Evolutionary conservation across 495 filamentous ascomycete genomes (phyloP), one percentile per base, ranked within the genome.

Genomic region (Penicillium riverlandense): DNA sequence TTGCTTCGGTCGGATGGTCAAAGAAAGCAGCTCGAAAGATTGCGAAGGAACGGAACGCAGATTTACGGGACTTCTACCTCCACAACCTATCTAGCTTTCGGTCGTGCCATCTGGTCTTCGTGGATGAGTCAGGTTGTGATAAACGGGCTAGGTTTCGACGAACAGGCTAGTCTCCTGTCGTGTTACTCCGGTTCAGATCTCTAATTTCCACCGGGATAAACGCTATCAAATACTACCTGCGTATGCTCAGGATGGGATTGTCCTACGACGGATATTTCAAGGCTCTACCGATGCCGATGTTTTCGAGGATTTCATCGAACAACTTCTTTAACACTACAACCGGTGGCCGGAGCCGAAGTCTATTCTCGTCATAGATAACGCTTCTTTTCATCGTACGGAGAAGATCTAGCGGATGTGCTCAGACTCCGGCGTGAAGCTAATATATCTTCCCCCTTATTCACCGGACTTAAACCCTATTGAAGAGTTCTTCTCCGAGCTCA

Each of bases 1-100:
- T 63, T 32, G 41, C 28, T 29, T 54, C 45, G 6, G 43, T 43
- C 10, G 38, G 50, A 11, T 66, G 57, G 59, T 51, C 51, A 0
- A 63, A 61, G 48, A 66, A 68, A 45, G 39, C 42, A 34, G 44
- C 42, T 41, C 53, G 57, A 12, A 47, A 45, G 11, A 52, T 61
- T 38, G 61, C 63, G 14, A 53, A 53, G 35, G 59, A 51, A 42
- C 45, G 53, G 32, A 62, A 66, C 46, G 38, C 49, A 11, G 58
- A 66, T 42, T 52, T 70, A 11, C 55, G 57, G 37, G 62, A 67
- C 38, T 53, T 52, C 12, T 66, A 67, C 37, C 41, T 62, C 6
- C 41, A 66, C 49, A 58, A 52, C 16, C 14, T 66, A 22, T 66
- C 60, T 9, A 35, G 45, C 16, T 66, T 44, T 38, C 27, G 39